Percentiles rank a stretch among this genome's conserved stretches.
phyloP scores from a whole-genome alignment of 169 alveolate species.

The Plasmodium vinckei region DNA sequence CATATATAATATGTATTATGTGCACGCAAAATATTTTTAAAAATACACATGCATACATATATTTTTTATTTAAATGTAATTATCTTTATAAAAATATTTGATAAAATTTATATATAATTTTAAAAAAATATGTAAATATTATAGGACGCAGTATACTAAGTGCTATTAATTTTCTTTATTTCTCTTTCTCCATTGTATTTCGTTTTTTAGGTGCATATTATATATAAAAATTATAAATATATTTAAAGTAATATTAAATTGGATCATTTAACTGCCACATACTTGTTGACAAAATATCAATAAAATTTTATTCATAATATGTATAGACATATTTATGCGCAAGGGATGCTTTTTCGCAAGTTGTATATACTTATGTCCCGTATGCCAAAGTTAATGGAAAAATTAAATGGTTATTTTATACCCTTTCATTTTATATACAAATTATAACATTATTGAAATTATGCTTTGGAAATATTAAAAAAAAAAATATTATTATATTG shows the following conservation, averaged over 20 bases:
- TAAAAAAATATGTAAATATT: no score
- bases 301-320: no score
- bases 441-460: no score
- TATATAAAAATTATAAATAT: background rate
- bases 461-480: background rate
- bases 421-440: background rate
- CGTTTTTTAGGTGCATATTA: conserved; percentile 25
- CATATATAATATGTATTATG: no score
- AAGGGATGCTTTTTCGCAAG: background rate
- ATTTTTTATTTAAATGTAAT: no score
- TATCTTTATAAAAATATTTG: no score
- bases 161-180: conserved; percentile 1
- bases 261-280: conserved; percentile 6
- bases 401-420: conserved; percentile 13
- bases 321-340: conserved; percentile 1
- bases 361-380: background rate
- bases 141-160: no score
- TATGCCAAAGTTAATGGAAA: background rate
- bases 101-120: no score
- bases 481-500: conserved; percentile 9
- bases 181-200: conserved; percentile 13
- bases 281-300: no score
- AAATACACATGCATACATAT: no score
- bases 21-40: no score
- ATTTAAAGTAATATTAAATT: background rate